A percentile compares a stretch with the other conserved stretches of the same genome.
Conservation (phyloP, 352 stramenopile species). For the Globisporangium yorkense region DNA sequence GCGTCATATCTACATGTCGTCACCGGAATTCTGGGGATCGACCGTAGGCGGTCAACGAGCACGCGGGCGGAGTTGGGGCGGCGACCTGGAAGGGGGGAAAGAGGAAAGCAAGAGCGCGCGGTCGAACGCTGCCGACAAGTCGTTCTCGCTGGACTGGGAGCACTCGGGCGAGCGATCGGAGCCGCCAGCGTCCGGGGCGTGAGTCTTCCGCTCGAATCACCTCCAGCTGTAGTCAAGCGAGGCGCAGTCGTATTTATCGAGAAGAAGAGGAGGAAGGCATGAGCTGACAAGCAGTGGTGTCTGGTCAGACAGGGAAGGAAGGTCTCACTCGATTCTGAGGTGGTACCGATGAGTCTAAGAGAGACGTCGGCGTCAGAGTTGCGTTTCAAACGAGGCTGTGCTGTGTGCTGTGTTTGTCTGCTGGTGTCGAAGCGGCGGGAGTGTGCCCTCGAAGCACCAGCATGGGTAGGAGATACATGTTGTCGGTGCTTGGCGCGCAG, state of each 20-base stretch:
- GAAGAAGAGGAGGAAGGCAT: not conserved
- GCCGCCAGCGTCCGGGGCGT: not conserved
- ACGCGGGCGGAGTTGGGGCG: no score
- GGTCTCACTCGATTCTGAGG: not conserved
- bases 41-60: not conserved
- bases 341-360: not conserved
- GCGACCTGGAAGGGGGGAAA: not conserved
- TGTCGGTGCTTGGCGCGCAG: not conserved
- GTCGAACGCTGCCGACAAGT: not conserved
- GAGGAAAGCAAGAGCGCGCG: constrained; percentile 1
- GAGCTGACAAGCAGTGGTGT: not conserved
- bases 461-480: not conserved
- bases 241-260: not conserved
- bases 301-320: not conserved
- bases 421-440: not conserved
- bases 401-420: not conserved
- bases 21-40: constrained; percentile 7
- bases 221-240: constrained; percentile 3
- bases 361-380: not conserved
- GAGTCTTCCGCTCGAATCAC: constrained; percentile 7
- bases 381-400: not conserved
- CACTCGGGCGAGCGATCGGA: not conserved
- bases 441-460: not conserved
- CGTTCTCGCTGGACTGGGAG: not conserved
- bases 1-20: constrained; percentile 36